A percentile compares a stretch with the other conserved stretches of the same genome.
These are phyloP conservation scores for Kernera saxatilis DNA, from an alignment of 345 rosid genomes.

Conservation along the genomic window DNA sequence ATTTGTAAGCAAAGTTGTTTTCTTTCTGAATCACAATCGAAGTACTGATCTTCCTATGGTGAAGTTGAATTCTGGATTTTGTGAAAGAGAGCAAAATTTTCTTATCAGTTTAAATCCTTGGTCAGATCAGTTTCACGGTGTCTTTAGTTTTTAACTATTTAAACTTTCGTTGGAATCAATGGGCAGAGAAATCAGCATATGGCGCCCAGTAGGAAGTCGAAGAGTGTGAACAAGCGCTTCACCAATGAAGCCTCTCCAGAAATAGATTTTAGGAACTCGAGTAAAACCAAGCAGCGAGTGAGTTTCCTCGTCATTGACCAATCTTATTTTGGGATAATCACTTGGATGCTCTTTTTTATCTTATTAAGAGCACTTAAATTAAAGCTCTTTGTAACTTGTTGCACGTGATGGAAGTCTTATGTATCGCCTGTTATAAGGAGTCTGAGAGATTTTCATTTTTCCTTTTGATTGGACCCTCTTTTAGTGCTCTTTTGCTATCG, in stretches of 20 bases:
- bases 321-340: not conserved
- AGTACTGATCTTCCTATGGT: not conserved
- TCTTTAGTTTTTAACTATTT: not conserved
- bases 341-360: not conserved
- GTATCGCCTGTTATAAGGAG: not conserved
- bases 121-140: not conserved
- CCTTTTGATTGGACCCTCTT: not conserved
- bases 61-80: not conserved
- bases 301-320: constrained; percentile 20
- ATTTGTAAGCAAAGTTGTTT: not conserved
- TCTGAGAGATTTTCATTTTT: not conserved
- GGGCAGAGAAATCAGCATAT: constrained; percentile 33
- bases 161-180: not conserved
- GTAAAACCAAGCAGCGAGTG: constrained; percentile 55
- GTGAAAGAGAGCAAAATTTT: not conserved
- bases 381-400: not conserved
- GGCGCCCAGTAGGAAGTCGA: constrained; percentile 74
- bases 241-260: constrained; percentile 24
- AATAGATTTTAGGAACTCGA: constrained; percentile 43
- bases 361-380: not conserved
- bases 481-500: not conserved
- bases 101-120: not conserved
- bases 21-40: constrained; percentile 1
- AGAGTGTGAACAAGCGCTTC: constrained; percentile 37
- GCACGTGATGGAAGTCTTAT: not conserved